Percentiles rank a stretch among this genome's conserved stretches.
These are phyloP conservation scores for Orbilia oligospora DNA, from an alignment of 2,329 filamentous ascomycete species.

Conservation along the genomic window DNA sequence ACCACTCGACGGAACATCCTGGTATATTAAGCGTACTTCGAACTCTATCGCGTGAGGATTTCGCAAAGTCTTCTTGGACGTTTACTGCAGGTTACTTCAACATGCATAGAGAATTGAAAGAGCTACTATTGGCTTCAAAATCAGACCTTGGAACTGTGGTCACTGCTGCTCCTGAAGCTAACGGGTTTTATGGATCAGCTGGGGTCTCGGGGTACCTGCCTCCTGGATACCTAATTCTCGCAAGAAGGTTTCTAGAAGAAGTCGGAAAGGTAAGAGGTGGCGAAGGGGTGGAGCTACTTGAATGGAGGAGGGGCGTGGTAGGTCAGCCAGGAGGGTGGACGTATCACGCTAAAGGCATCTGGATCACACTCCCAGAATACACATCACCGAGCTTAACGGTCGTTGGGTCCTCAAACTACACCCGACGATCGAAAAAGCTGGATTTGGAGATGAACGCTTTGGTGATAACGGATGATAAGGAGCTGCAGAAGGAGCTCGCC, in stretches of 20 bases:
- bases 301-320: conserved; percentile 88
- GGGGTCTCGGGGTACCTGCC: conserved; percentile 92
- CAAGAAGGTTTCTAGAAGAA: conserved; percentile 81
- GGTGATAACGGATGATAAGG: conserved; percentile 83
- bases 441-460: conserved; percentile 92
- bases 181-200: conserved; percentile 91
- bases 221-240: conserved; percentile 90
- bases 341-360: conserved; percentile 96
- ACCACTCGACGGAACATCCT: conserved; percentile 89
- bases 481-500: conserved; percentile 79
- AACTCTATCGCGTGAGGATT: conserved; percentile 72
- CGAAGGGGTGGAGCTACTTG: conserved; percentile 79
- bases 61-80: conserved; percentile 84
- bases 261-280: conserved; percentile 72
- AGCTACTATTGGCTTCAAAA: conserved; percentile 81
- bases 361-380: conserved; percentile 81
- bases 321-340: conserved; percentile 90
- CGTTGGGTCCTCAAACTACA: conserved; percentile 95
- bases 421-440: conserved; percentile 89
- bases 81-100: conserved; percentile 99
- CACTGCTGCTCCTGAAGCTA: conserved; percentile 91
- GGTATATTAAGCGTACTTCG: conserved; percentile 82
- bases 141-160: conserved; percentile 83
- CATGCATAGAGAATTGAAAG: conserved; percentile 86
- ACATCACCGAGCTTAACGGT: conserved; percentile 81